Conservation (phyloP, 306 rosid species). For the Dryas alaskensis region DNA sequence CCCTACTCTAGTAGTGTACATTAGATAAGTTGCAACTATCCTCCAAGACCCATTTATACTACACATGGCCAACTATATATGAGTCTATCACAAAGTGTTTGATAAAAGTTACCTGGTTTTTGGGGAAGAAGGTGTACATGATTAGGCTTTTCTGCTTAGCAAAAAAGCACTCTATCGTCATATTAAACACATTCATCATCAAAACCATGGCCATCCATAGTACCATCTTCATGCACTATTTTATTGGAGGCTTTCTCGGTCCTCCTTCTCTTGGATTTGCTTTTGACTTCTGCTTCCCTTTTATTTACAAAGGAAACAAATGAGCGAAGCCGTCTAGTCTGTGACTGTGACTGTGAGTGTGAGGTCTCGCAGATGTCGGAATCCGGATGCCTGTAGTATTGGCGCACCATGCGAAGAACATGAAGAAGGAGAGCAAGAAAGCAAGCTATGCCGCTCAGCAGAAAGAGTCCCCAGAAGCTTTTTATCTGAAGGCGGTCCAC, state of each 20-base stretch:
- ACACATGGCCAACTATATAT: no score
- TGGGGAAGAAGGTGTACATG: no score
- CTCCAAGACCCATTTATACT: no score
- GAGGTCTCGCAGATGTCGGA: background rate
- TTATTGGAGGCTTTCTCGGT: conserved; percentile 16
- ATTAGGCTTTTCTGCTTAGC: background rate
- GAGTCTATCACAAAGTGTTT: no score
- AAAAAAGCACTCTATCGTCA: background rate
- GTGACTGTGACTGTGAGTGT: background rate
- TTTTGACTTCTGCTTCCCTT: conserved; percentile 14
- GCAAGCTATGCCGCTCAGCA: conserved; percentile 28
- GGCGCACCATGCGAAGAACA: conserved; percentile 9
- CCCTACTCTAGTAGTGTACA: no score
- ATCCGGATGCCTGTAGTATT: conserved; percentile 6
- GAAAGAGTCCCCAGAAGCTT: conserved; percentile 34
- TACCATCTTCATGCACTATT: conserved; percentile 3
- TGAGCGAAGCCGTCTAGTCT: background rate
- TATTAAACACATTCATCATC: background rate
- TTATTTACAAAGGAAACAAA: conserved; percentile 20
- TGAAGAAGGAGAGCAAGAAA: conserved; percentile 22
- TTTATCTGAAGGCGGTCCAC: conserved; percentile 28
- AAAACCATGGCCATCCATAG: conserved; percentile 2
- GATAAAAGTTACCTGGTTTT: no score
- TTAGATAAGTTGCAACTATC: no score
- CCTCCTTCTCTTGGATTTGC: conserved; percentile 14